Base-by-base conservation (phyloP, 106 monocot species). In the Acorus calamus region DNA sequence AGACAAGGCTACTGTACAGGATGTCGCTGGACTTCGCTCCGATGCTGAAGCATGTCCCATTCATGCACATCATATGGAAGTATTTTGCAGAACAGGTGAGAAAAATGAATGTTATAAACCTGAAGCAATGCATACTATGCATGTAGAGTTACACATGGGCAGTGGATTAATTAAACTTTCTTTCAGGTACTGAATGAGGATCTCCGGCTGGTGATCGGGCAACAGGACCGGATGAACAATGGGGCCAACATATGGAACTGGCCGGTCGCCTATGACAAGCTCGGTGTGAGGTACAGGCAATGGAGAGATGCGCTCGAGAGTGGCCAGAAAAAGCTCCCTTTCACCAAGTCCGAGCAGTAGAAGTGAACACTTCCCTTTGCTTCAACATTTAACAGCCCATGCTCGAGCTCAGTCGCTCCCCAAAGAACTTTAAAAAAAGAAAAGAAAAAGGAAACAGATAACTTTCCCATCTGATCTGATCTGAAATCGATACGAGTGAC, bases 1-100 rank as follows among this genome's bases (percentile, higher is more conserved):
- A 96, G 57, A 98, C 96, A 42, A 78, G 96, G 55, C 60, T 98
- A 41, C 54, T 98, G 48, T 98, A 98, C 69, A 77, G 96, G 43
- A 98, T 98, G 96, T 87, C 91, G 2, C 76, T 98, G 6, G 96
- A 98, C 75, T 96, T 96, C 61, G 94, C 94, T 11, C 94, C 94
- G 0, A 65, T 86, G 76, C 69, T 96, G 7, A 78, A 80, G 70
- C 82, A 96, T 59, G 48, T 96, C 52, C 94, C 94, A 5, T 74
- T 91, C 67, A 87, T 96, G 74, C 79, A 91, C 41, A 65, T 91
- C 8, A 54, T 96, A 56, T 96, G 94, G 94, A 82, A 76, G 58
- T 71, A 96, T 61, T 96, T 96, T 62, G 94, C 94, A 0, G 85
- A 96, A 64, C 74, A 96, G 91, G 94, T 85, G 13, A 48, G 45